Conservation (phyloP, 768 basidiomycete genomes). For the Rhizopogon vinicolor region DNA sequence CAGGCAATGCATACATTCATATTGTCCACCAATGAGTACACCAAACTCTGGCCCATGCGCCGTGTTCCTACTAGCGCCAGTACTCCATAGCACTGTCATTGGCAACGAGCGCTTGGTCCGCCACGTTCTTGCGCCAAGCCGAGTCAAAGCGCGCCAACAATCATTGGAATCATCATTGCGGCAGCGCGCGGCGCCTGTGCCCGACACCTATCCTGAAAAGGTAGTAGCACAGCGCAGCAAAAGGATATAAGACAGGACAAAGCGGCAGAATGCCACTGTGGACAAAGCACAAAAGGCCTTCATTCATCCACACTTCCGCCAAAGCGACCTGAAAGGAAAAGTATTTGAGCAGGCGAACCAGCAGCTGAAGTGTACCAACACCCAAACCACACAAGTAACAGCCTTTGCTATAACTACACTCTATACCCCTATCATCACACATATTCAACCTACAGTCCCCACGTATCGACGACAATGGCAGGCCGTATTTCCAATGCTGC, state of each 20-base stretch:
- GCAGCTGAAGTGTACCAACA: background rate
- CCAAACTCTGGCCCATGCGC: background rate
- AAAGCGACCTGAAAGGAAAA: constrained; percentile 11
- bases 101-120: background rate
- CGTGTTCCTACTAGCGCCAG: background rate
- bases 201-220: constrained; percentile 16
- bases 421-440: background rate
- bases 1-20: too few species aligned
- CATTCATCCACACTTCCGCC: constrained; percentile 7
- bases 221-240: constrained; percentile 8
- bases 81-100: background rate
- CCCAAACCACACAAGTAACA: background rate
- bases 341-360: constrained; percentile 20
- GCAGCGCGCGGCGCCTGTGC: background rate
- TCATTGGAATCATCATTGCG: background rate
- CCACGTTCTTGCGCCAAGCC: background rate
- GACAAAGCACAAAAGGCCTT: constrained; percentile 12
- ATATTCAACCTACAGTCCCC: background rate
- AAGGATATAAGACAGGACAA: constrained; percentile 11
- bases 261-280: constrained; percentile 9
- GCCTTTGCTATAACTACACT: background rate
- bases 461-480: background rate
- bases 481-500: constrained; percentile 7
- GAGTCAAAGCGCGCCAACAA: constrained; percentile 17
- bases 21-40: too few species aligned